A percentile compares a stretch with the other conserved stretches of the same genome.
Evolutionary conservation across 2,329 filamentous ascomycete genomes (phyloP).

Genomic region (Trichoderma koningii): DNA sequence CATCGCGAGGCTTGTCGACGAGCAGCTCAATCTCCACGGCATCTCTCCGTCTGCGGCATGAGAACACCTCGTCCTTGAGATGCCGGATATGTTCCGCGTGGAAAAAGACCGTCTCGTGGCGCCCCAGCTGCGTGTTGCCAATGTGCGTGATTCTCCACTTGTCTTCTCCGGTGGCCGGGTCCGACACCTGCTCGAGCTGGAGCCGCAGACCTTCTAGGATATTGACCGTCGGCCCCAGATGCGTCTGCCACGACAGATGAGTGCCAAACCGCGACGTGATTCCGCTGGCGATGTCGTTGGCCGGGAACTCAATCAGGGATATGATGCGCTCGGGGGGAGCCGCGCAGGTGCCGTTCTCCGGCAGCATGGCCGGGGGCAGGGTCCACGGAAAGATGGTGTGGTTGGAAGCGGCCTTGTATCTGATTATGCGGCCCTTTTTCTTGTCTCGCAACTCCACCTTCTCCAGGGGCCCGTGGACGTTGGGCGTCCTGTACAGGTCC

Average conservation of each 20-base stretch:
- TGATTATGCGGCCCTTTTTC: slow-evolving; percentile 45
- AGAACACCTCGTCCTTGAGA: slow-evolving; percentile 81
- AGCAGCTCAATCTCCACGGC: slow-evolving; percentile 73
- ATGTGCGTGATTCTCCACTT: slow-evolving; percentile 76
- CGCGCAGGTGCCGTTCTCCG: slow-evolving; percentile 74
- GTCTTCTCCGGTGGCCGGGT: slow-evolving; percentile 46
- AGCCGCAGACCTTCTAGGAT: slow-evolving; percentile 61
- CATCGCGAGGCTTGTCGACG: slow-evolving; percentile 34
- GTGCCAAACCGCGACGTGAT: slow-evolving; percentile 40
- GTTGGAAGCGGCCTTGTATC: slow-evolving; percentile 63
- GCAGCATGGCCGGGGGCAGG: slow-evolving; percentile 72
- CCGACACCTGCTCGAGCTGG: slow-evolving; percentile 66
- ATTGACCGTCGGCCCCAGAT: slow-evolving; percentile 50
- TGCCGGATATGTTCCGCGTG: slow-evolving; percentile 74
- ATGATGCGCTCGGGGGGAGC: slow-evolving; percentile 70
- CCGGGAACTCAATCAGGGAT: slow-evolving; percentile 66
- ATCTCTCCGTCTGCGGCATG: slow-evolving; percentile 70
- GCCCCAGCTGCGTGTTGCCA: slow-evolving; percentile 77
- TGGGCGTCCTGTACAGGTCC: slow-evolving; percentile 75
- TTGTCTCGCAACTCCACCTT: slow-evolving; percentile 48
- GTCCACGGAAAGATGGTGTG: slow-evolving; percentile 94
- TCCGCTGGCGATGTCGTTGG: slow-evolving; percentile 43
- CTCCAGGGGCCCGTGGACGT: slow-evolving; percentile 54
- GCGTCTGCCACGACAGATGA: slow-evolving; percentile 40
- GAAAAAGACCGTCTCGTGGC: slow-evolving; percentile 84